Conservation (phyloP, 768 basidiomycete species). For the Trametopsis cervina region DNA sequence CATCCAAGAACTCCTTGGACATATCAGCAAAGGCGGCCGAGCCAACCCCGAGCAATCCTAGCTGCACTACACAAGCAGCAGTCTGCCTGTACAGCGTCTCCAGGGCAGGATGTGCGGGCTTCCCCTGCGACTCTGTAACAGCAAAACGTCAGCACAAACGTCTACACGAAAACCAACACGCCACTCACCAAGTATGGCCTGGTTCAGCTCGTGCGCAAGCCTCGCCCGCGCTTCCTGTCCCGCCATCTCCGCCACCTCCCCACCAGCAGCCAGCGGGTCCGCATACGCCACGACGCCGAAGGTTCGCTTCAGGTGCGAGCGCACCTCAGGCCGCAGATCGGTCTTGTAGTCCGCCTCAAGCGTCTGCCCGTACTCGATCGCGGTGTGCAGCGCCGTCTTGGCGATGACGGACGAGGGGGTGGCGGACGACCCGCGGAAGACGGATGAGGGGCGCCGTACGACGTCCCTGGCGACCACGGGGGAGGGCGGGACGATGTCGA, state of each 20-base stretch:
- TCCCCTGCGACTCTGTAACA: conserved; percentile 73
- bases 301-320: conserved; percentile 62
- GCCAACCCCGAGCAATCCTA: conserved; percentile 67
- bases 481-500: conserved; percentile 20
- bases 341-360: conserved; percentile 63
- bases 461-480: conserved; percentile 7
- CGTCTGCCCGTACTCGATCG: conserved; percentile 68
- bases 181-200: conserved; percentile 73
- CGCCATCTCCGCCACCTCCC: conserved; percentile 59
- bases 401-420: conserved; percentile 17
- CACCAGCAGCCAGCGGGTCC: conserved; percentile 62
- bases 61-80: conserved; percentile 57
- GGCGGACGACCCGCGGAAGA: conserved; percentile 18
- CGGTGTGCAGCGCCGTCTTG: conserved; percentile 53
- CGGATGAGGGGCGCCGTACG: conserved; percentile 3
- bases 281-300: conserved; percentile 78
- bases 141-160: background rate
- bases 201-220: conserved; percentile 73
- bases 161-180: background rate
- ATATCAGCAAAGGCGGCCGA: conserved; percentile 79
- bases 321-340: conserved; percentile 57
- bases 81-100: conserved; percentile 78
- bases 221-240: conserved; percentile 58
- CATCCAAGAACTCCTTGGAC: conserved; percentile 63
- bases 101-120: conserved; percentile 61